These are phyloP conservation scores for Cyathus striatus DNA, from an alignment of 768 basidiomycete species.

Conservation along the genomic window DNA sequence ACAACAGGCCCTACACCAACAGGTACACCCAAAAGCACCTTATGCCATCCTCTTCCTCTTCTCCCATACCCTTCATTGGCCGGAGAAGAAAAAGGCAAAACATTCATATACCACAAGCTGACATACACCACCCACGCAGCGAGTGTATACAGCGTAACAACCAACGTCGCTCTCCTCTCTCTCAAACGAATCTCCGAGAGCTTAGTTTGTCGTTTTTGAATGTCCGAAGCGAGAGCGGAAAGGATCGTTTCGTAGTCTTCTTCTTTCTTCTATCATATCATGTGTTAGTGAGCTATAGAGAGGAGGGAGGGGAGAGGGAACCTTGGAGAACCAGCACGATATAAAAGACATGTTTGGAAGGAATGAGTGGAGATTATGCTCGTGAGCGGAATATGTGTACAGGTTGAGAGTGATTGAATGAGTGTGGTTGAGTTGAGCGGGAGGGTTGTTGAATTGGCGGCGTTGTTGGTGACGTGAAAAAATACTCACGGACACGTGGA, in stretches of 20 bases:
- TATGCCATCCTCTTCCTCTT: slow-evolving; percentile 29
- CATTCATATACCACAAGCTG: slow-evolving; percentile 65
- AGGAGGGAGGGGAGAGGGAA: too few species aligned
- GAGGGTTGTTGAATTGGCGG: too few species aligned
- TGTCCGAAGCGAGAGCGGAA: slow-evolving; percentile 57
- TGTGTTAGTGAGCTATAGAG: too few species aligned
- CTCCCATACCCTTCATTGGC: slow-evolving; percentile 17
- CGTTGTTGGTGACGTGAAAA: too few species aligned
- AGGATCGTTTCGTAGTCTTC: slow-evolving; percentile 80
- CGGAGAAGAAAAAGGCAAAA: slow-evolving; percentile 46
- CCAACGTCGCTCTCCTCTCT: slow-evolving; percentile 72
- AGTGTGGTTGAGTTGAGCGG: too few species aligned
- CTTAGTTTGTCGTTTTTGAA: slow-evolving; percentile 67
- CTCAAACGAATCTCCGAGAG: slow-evolving; percentile 83
- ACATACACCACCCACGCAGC: slow-evolving; percentile 70
- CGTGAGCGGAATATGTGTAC: too few species aligned
- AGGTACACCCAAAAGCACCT: slow-evolving; percentile 44
- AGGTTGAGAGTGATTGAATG: too few species aligned
- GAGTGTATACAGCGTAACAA: slow-evolving; percentile 75
- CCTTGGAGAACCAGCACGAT: too few species aligned
- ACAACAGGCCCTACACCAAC: slow-evolving; percentile 73
- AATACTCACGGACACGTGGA: too few species aligned
- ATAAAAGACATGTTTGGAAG: too few species aligned
- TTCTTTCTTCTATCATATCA: slow-evolving; percentile 48
- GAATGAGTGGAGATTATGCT: too few species aligned